Evolutionary conservation across 2,329 filamentous ascomycete genomes (phyloP), one percentile per base, ranked within the genome.

Genomic region (Aspergillus chevalieri): DNA sequence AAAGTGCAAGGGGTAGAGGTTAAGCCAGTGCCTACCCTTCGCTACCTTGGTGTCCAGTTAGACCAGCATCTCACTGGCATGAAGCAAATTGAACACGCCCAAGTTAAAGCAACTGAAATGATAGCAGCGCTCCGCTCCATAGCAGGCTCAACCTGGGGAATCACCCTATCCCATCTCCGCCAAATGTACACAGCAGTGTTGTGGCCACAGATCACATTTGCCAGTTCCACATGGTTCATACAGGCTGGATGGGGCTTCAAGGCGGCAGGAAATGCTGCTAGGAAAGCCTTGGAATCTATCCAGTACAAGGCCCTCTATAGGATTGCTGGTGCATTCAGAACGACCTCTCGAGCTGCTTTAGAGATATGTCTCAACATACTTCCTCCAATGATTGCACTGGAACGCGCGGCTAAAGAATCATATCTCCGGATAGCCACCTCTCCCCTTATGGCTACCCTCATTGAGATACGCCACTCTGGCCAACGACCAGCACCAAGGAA

Each of bases 311-410:
- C 61, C 3, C 56, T 61, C 14, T 54, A 62, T 47, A 56, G 55
- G 17, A 63, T 64, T 43, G 60, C 59, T 5, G 56, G 60, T 15
- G 58, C 56, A 9, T 64, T 63, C 38, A 47, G 51, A 8, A 60
- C 55, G 7, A 64, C 57, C 7, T 50, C 56, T 8, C 30, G 44
- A 8, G 38, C 50, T 8, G 48, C 52, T 1, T 28, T 63, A 24
- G 60, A 64, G 21, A 53, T 64, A 10, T 61, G 63, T 52, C 57
- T 59, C 34, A 45, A 65, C 44, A 48, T 65, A 28, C 52, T 56
- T 2, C 59, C 55, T 17, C 39, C 58, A 10, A 21, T 51, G 48
- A 49, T 60, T 28, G 53, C 52, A 26, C 43, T 64, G n/a, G 52
- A 54, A 15, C 54, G 59, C 48, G 54, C 55, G 21, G 56, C 56